Percentiles rank a stretch among this genome's conserved stretches.
Conservation (phyloP, 805 yeast genomes). For the Pichia nanzhaoensis region DNA sequence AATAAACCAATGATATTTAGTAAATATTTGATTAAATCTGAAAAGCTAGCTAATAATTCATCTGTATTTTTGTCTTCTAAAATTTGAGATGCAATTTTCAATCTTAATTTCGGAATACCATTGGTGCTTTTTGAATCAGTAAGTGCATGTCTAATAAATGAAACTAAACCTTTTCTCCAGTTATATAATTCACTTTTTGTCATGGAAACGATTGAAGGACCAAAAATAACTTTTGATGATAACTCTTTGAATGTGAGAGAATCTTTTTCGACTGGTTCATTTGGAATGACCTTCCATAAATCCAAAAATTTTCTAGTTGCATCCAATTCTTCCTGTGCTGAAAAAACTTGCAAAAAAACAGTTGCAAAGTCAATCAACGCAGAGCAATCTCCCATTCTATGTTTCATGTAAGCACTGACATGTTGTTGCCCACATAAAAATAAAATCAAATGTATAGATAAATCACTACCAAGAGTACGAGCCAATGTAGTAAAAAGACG, state of each 20-base stretch:
- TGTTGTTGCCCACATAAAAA: constrained; percentile 79
- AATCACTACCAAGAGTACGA: constrained; percentile 60
- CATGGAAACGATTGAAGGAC: constrained; percentile 49
- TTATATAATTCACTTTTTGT: constrained; percentile 40
- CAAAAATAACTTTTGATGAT: constrained; percentile 53
- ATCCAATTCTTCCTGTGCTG: constrained; percentile 57
- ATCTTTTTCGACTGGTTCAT: constrained; percentile 33
- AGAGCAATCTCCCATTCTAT: constrained; percentile 59
- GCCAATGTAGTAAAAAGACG: constrained; percentile 74
- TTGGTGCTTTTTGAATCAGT: constrained; percentile 34
- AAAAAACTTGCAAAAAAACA: constrained; percentile 61
- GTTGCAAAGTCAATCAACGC: constrained; percentile 65
- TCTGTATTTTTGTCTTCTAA: constrained; percentile 22
- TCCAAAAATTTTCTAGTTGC: constrained; percentile 46
- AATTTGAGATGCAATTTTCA: constrained; percentile 31
- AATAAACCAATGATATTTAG: constrained; percentile 35
- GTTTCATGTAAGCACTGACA: constrained; percentile 44
- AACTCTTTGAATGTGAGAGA: constrained; percentile 33
- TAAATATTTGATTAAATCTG: constrained; percentile 29
- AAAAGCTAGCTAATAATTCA: constrained; percentile 21
- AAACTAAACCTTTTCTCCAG: constrained; percentile 46
- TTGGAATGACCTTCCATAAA: constrained; percentile 46
- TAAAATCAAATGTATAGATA: constrained; percentile 64
- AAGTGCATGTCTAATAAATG: constrained; percentile 49
- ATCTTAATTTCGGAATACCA: constrained; percentile 39